These are phyloP conservation scores for Massariosphaeria phaeospora DNA, from an alignment of 495 filamentous ascomycete genomes.

Conservation along the genomic window DNA sequence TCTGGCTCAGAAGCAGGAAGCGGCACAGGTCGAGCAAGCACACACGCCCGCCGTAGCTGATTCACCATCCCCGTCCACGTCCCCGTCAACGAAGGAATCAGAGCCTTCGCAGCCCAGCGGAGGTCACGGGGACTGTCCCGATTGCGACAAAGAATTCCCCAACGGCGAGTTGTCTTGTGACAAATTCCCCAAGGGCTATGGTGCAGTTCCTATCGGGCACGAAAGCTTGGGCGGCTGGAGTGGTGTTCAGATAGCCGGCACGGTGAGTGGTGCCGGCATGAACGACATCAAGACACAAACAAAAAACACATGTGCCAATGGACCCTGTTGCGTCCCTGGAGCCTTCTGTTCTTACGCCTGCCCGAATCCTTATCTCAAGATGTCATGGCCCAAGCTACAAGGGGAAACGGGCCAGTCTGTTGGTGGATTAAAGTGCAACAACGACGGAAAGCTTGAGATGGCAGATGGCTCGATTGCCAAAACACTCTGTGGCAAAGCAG, in stretches of 20 bases:
- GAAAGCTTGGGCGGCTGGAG: constrained; percentile 68
- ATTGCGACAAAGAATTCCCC: constrained; percentile 66
- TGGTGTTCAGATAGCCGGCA: constrained; percentile 64
- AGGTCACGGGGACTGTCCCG: constrained; percentile 29
- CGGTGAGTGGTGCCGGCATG: constrained; percentile 40
- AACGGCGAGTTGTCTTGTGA: constrained; percentile 66
- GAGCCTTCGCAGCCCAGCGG: neutral
- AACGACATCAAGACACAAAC: constrained; percentile 57
- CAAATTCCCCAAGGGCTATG: constrained; percentile 76
- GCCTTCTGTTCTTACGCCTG: constrained; percentile 91
- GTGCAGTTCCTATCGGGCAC: constrained; percentile 67
- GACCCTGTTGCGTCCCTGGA: constrained; percentile 53
- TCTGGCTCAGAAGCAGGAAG: neutral
- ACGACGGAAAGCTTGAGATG: constrained; percentile 66
- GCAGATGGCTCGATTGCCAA: constrained; percentile 61
- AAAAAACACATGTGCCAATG: constrained; percentile 43
- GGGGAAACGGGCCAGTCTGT: constrained; percentile 79
- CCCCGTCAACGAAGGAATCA: neutral
- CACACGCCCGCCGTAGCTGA: neutral
- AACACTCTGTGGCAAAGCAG: constrained; percentile 71
- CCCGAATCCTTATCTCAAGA: constrained; percentile 85
- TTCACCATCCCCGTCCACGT: neutral
- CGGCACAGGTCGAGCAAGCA: neutral
- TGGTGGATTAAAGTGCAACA: constrained; percentile 79
- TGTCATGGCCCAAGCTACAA: constrained; percentile 81